Evolutionary conservation across 202 grass and related monocot species (phyloP).

Genomic region (Setaria italica): DNA sequence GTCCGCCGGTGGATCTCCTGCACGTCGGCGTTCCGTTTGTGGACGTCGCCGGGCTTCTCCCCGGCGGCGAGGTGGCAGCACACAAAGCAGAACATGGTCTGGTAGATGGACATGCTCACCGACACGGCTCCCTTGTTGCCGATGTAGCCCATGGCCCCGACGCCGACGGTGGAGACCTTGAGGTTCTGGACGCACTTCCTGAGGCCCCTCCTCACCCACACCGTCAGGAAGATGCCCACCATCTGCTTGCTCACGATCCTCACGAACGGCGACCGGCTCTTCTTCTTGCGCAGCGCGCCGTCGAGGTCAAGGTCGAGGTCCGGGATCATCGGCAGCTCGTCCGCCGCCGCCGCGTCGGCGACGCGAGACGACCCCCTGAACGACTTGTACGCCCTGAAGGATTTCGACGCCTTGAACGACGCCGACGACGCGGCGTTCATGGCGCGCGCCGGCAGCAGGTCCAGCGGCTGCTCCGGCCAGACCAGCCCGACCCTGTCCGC

Average conservation of each 20-base stretch:
- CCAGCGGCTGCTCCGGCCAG: slow-evolving; percentile 91
- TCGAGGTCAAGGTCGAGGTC: slow-evolving; percentile 39
- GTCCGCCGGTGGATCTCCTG: slow-evolving; percentile 86
- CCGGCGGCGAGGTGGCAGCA: slow-evolving; percentile 83
- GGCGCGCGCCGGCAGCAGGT: slow-evolving; percentile 53
- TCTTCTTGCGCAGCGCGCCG: slow-evolving; percentile 52
- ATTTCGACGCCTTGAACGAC: slow-evolving; percentile 45
- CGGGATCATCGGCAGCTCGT: slow-evolving; percentile 35
- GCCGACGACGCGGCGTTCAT: slow-evolving; percentile 27
- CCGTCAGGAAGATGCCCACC: slow-evolving; percentile 83
- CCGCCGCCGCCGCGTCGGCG: not conserved
- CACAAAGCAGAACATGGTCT: slow-evolving; percentile 95
- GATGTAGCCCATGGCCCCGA: slow-evolving; percentile 98
- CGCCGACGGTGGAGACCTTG: slow-evolving; percentile 89
- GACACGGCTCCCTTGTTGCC: slow-evolving; percentile 94
- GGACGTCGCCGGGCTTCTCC: slow-evolving; percentile 68
- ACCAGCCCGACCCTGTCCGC: slow-evolving; percentile 74
- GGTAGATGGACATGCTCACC: slow-evolving; percentile 94
- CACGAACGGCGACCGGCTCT: slow-evolving; percentile 67
- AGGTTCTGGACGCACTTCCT: slow-evolving; percentile 84
- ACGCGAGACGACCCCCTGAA: slow-evolving; percentile 39
- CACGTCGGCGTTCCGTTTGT: slow-evolving; percentile 79
- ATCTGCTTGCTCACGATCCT: slow-evolving; percentile 96
- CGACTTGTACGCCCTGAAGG: slow-evolving; percentile 58
- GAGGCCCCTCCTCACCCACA: slow-evolving; percentile 68